Conservation (phyloP, 225 moss, liverwort and hornwort genomes). For the Pseudoscleropodium purum region DNA sequence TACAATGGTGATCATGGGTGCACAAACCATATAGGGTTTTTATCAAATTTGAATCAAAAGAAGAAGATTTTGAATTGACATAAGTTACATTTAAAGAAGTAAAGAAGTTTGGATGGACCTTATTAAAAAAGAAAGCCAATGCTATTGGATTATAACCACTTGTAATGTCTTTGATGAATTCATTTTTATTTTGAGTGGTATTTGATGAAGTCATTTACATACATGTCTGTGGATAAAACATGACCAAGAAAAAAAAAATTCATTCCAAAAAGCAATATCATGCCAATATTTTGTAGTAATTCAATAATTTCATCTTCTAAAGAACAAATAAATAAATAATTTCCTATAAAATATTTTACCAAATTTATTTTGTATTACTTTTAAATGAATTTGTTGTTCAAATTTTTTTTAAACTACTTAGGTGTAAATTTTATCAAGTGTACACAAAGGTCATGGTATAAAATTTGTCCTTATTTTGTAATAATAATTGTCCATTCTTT, state of each 20-base stretch:
- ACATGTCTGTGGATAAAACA: rapidly evolving
- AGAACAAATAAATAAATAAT: rapidly evolving
- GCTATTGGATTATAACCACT: rapidly evolving
- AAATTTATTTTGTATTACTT: neutral
- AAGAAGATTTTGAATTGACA: neutral
- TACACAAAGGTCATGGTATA: rapidly evolving
- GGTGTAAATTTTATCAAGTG: neutral
- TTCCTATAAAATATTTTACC: rapidly evolving
- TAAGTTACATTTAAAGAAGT: neutral
- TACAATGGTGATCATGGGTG: rapidly evolving
- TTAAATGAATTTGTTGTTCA: neutral
- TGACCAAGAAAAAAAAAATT: neutral
- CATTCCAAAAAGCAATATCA: rapidly evolving
- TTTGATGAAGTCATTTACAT: neutral
- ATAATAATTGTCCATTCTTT: rapidly evolving
- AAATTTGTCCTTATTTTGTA: rapidly evolving
- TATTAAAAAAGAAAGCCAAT: rapidly evolving
- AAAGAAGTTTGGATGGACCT: rapidly evolving
- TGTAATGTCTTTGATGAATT: rapidly evolving
- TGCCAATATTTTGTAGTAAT: neutral
- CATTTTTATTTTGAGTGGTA: neutral
- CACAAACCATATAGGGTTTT: neutral
- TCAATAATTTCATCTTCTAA: neutral
- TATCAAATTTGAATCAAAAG: neutral
- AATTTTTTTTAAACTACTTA: no score